phyloP scores from a whole-genome alignment of 108 stramenopile species.

The Craspedostauros australis region DNA sequence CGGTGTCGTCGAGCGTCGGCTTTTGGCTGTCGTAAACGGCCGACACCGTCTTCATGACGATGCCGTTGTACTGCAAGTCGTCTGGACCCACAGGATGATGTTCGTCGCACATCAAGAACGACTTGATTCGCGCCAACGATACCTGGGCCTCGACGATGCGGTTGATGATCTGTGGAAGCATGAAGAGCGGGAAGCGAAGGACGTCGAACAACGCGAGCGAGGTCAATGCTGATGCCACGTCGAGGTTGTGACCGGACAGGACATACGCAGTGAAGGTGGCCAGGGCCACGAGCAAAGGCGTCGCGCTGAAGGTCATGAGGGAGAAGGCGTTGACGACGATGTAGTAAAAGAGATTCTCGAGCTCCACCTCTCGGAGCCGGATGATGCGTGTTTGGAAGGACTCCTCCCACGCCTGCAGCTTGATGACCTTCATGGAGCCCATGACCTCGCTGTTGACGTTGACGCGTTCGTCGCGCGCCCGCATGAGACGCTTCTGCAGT shows the following conservation, averaged over 20 bases:
- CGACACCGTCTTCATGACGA: slow-evolving; percentile 21
- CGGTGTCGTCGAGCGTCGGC: slow-evolving; percentile 11
- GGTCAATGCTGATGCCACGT: slow-evolving; percentile 63
- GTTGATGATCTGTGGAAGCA: slow-evolving; percentile 84
- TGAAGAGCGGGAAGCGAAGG: slow-evolving; percentile 93
- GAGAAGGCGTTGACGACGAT: slow-evolving; percentile 32
- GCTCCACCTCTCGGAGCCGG: slow-evolving; percentile 60
- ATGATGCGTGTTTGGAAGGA: slow-evolving; percentile 49
- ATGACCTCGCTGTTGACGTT: slow-evolving; percentile 86
- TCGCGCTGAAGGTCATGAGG: slow-evolving; percentile 60
- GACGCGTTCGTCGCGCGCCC: slow-evolving; percentile 77
- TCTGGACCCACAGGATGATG: slow-evolving; percentile 42
- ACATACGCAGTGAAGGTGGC: slow-evolving; percentile 86
- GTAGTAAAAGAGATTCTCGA: slow-evolving; percentile 55
- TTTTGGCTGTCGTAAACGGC: slow-evolving; percentile 38
- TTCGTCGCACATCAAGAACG: slow-evolving; percentile 75
- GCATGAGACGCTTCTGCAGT: slow-evolving; percentile 77
- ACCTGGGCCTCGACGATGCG: slow-evolving; percentile 90
- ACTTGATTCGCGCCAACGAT: slow-evolving; percentile 63
- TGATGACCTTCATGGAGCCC: slow-evolving; percentile 85
- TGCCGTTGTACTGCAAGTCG: slow-evolving; percentile 31
- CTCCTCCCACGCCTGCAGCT: slow-evolving; percentile 92
- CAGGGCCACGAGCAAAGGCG: slow-evolving; percentile 77
- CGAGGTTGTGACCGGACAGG: slow-evolving; percentile 59
- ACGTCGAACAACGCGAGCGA: slow-evolving; percentile 91